Evolutionary conservation across 345 rosid species (phyloP).

Genomic region (rapeseed (Brassica napus)): Da-Ae NC_063446.1:26274501-26275000

Average conservation of each 20-base stretch:
- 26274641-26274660: conserved; percentile 57
- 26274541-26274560: conserved; percentile 61
- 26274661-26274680: conserved; percentile 91
- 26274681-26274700: conserved; percentile 61
- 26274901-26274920: conserved; percentile 52
- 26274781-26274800: conserved; percentile 98
- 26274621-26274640: conserved; percentile 50
- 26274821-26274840: conserved; percentile 88
- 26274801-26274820: conserved; percentile 66
- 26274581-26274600: conserved; percentile 49
- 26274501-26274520: conserved; percentile 70
- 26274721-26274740: conserved; percentile 10
- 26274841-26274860: conserved; percentile 65
- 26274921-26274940: conserved; percentile 81
- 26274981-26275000: conserved; percentile 77
- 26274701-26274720: not conserved
- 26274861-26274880: conserved; percentile 22
- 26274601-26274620: conserved; percentile 49
- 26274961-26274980: conserved; percentile 99
- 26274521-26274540: conserved; percentile 31
- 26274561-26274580: conserved; percentile 62
- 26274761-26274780: conserved; percentile 45
- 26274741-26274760: not conserved
- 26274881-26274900: not conserved
- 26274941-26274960: conserved; percentile 89